Percentiles rank a stretch among this genome's conserved stretches.
Conservation (phyloP, 2,329 filamentous ascomycete genomes). For the Tolypocladium guangdongense region DNA sequence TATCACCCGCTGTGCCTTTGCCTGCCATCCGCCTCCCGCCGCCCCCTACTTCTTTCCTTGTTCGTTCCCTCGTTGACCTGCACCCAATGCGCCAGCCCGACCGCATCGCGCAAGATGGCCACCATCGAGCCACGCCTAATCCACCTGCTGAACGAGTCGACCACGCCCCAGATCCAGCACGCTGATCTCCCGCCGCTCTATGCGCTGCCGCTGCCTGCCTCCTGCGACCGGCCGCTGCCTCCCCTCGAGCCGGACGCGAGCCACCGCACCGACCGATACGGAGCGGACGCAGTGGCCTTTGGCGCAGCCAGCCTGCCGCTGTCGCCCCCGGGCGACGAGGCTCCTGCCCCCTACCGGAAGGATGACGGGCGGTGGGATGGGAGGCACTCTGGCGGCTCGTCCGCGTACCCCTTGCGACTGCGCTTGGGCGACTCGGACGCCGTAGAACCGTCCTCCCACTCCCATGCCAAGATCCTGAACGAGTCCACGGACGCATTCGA, state of each 20-base stretch:
- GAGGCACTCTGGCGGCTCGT: conserved; percentile 11
- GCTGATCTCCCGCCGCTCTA: conserved; percentile 46
- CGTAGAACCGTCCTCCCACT: conserved; percentile 26
- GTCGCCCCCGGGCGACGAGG: conserved; percentile 11
- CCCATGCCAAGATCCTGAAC: conserved; percentile 34
- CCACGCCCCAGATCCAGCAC: conserved; percentile 34
- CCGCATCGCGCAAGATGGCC: conserved; percentile 37
- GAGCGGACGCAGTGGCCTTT: conserved; percentile 8
- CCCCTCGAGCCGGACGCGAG: conserved; percentile 40
- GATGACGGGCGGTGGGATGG: conserved; percentile 12
- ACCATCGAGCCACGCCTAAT: conserved; percentile 59
- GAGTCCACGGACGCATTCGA: conserved; percentile 31
- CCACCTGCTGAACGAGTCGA: conserved; percentile 50
- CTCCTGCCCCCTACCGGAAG: conserved; percentile 9
- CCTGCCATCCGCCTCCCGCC: not conserved
- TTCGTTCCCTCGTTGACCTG: conserved; percentile 8
- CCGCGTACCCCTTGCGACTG: conserved; percentile 26
- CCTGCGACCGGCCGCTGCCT: conserved; percentile 35
- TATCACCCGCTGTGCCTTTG: not conserved
- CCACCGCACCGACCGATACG: conserved; percentile 26
- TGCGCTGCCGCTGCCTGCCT: conserved; percentile 30
- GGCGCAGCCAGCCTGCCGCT: conserved; percentile 4
- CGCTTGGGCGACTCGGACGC: conserved; percentile 28
- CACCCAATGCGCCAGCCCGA: conserved; percentile 16
- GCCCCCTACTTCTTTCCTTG: not conserved